These are phyloP conservation scores for Acorus gramineus DNA, from an alignment of 106 monocot species.

Conservation along the genomic window DNA sequence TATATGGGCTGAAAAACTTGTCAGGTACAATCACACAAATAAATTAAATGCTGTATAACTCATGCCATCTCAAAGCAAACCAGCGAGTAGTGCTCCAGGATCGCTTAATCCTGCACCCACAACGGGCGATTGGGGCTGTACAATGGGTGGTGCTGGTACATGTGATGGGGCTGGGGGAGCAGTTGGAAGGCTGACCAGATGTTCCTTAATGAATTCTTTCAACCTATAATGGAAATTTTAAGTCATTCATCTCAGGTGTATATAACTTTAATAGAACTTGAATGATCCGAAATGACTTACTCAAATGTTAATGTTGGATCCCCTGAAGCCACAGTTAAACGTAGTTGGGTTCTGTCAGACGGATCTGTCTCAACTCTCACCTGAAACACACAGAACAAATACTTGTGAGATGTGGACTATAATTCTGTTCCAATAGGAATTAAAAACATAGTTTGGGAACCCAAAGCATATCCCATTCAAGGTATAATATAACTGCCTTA, in stretches of 20 bases:
- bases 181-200: constrained; percentile 62
- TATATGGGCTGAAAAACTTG: too few species aligned
- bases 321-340: constrained; percentile 75
- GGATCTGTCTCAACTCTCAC: constrained; percentile 95
- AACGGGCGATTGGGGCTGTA: constrained; percentile 41
- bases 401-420: neutral
- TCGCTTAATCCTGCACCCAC: constrained; percentile 39
- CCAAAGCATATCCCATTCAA: too few species aligned
- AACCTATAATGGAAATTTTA: constrained; percentile 37
- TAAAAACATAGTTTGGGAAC: neutral
- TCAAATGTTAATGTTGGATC: constrained; percentile 85
- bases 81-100: constrained; percentile 82
- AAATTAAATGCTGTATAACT: too few species aligned
- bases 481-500: too few species aligned
- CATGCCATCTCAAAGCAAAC: constrained; percentile 43
- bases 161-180: constrained; percentile 15
- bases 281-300: constrained; percentile 24
- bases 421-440: too few species aligned
- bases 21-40: too few species aligned
- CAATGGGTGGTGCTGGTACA: constrained; percentile 5
- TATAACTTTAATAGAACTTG: too few species aligned
- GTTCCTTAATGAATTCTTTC: constrained; percentile 91
- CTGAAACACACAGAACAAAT: constrained; percentile 20
- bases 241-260: neutral
- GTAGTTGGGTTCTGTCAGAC: constrained; percentile 88